Conservation (phyloP, 169 alveolate species). For the Plasmodium reichenowi region DNA sequence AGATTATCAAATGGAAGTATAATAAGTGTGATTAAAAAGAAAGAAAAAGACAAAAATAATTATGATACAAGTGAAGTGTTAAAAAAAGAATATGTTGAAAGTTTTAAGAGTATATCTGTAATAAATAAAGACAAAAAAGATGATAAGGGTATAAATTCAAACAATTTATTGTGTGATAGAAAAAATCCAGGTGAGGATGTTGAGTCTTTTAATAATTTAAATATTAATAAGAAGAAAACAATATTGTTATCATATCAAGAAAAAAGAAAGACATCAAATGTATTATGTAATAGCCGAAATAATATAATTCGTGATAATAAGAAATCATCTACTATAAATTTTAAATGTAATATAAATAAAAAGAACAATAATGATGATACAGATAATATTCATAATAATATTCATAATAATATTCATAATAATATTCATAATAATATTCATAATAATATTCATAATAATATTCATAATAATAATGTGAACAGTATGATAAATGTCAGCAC, state of each 20-base stretch:
- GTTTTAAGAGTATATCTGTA: background rate
- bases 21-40: too few relatives aligned
- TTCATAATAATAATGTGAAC: too few relatives aligned
- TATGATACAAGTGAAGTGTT: slow-evolving; percentile 66
- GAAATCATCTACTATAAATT: background rate
- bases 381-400: background rate
- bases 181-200: background rate
- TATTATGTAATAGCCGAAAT: background rate
- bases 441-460: background rate
- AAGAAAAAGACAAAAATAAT: slow-evolving; percentile 33
- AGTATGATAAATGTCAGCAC: too few relatives aligned
- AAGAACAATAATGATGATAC: background rate
- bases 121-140: background rate
- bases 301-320: background rate
- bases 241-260: background rate
- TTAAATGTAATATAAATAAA: background rate
- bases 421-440: too few relatives aligned
- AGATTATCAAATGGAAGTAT: too few relatives aligned
- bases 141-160: background rate
- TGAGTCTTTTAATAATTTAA: background rate
- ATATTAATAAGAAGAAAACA: background rate
- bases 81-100: slow-evolving; percentile 46
- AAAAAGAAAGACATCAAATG: background rate
- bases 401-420: too few relatives aligned
- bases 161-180: background rate